Base-by-base conservation (phyloP, 345 rosid species). In the Murraya koenigii region DNA sequence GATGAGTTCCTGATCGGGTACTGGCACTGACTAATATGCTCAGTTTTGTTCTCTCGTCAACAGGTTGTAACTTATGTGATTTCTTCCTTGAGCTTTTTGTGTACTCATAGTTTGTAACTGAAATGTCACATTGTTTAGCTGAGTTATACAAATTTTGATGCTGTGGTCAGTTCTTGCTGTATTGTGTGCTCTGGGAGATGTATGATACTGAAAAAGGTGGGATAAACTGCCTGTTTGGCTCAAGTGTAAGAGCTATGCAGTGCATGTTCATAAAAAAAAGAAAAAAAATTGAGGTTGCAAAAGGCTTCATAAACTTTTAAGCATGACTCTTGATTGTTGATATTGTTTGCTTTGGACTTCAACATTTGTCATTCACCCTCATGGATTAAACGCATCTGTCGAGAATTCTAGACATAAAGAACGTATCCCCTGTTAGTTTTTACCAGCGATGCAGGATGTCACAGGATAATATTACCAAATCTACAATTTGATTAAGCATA, bases 1-100 rank as follows among this genome's bases (percentile, higher is more conserved):
- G 97, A 98, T 36, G 98, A 96, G 91, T 94, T 96, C 82, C 78
- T 94, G 83, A 88, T 94, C n/a, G 98, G 94, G 94, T 75, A 88
- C 85, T 23, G 97, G 94, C 23, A 85, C 86, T 71, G 87, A 75
- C 20, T 3, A 52, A 17, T 52, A 6, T 6, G n/a, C 36, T 73
- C 8, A 38, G 17, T 11, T 22, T 59, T 11, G 15, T 25, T 66
- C 26, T 35, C 60, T 72, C 30, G 8, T 35, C 49, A 52, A 8
- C 17, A 14, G 47, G 38, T 28, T 47, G 52, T 47, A 8, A 9
- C 5, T 2, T n/a, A 17, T 69, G 72, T 28, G 6, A 49, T 17
- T 30, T 68, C 55, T 68, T 69, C 7, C n/a, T 41, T 30, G 38
- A 62, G n/a, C 8, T 15, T 69, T 41, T 68, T 8, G 19, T 7